phyloP scores from a whole-genome alignment of 257 asterid species.

The Parsonsia alboflavescens region DNA sequence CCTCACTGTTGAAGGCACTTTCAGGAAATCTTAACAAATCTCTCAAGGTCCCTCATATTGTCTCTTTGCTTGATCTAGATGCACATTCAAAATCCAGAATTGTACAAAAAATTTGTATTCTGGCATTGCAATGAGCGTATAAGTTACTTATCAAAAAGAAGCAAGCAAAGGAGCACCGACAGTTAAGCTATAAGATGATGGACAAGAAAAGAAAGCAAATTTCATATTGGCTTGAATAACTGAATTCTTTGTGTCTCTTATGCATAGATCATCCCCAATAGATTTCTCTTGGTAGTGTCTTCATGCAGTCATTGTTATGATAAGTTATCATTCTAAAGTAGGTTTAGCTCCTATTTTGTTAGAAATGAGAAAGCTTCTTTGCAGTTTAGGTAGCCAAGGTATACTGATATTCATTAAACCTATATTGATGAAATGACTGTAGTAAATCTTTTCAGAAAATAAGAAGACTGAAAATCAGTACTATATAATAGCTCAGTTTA shows the following conservation, averaged over 20 bases:
- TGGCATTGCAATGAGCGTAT: neutral
- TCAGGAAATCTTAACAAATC: slow-evolving; percentile 58
- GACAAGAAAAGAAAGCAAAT: neutral
- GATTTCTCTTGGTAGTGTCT: neutral
- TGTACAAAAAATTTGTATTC: neutral
- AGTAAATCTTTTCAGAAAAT: neutral
- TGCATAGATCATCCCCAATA: neutral
- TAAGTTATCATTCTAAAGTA: too few species aligned
- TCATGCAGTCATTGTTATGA: neutral
- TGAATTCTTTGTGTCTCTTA: neutral
- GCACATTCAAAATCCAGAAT: neutral
- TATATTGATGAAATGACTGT: neutral
- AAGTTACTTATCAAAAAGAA: neutral
- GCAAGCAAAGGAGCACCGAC: neutral
- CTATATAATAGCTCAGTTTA: neutral
- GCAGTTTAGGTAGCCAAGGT: neutral
- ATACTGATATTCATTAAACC: neutral
- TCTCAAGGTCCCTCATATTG: slow-evolving; percentile 36
- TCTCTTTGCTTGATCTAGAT: neutral
- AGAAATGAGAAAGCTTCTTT: neutral
- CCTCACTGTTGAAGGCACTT: slow-evolving; percentile 63
- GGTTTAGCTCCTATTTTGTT: neutral
- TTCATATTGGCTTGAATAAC: neutral
- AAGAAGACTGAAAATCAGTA: too few species aligned
- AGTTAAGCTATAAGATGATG: neutral